Base-by-base conservation (phyloP, 257 asterid genomes). In the Scutellaria minor region DNA sequence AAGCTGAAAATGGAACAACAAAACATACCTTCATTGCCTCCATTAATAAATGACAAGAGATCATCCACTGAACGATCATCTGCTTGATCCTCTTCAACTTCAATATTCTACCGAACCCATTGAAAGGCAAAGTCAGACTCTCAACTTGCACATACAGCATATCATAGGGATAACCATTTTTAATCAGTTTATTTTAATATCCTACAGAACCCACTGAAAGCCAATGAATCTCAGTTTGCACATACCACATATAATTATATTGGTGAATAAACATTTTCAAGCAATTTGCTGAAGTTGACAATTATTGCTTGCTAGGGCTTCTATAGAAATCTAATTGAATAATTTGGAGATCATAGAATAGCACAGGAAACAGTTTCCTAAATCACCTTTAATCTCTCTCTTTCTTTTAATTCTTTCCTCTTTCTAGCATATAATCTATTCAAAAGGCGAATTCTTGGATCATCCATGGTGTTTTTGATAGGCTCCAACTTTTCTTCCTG, bases 401-500 rank as follows among this genome's bases (percentile, higher is more conserved):
- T 85, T 75, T 89, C 96, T 79, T 86, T 86, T 71, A 92, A 81
- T 75, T 89, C 97, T 75, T 88, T 88, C 84, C 97, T 79, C 83
- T 92, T 92, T 80, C 89, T 87, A 39, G 97, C 96, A 81, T 92
- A 86, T 73, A 92, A 81, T 80, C 90, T 84, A 78, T 92, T 92
- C 72, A 89, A 78, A 44, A 88, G 85, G 67, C 97, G 88, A 68
- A 89, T 92, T 75, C 93, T 83, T 9, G 96, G 96, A 79, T 92
- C 96, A 71, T 92, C 96, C 75, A 85, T 85, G 67, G 91, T 83
- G 76, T 89, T 89, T 76, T 82, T 88, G 35, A 92, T 80, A 56
- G 97, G 97, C 83, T 89, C 97, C 82, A 89, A 83, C 81, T 92
- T 92, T 75, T 92, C 96, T 86, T 92, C 97, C 97, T 92, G 85